Conservation (phyloP, 2,329 filamentous ascomycete genomes). For the Aspergillus piperis region DNA sequence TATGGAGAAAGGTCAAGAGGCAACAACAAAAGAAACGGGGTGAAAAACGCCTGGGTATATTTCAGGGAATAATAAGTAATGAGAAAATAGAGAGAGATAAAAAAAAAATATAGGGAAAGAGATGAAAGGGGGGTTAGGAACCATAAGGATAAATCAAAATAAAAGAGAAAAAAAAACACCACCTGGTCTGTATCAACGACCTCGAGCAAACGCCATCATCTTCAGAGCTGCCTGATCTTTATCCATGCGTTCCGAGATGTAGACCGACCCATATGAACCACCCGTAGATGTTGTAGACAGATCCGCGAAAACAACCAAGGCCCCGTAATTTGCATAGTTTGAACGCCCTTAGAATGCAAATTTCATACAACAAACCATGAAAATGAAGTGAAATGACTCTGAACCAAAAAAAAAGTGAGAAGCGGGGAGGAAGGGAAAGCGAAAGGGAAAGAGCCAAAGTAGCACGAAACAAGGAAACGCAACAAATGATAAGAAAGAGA, state of each 20-base stretch:
- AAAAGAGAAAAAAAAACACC: conserved; percentile 31
- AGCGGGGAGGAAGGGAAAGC: conserved; percentile 5
- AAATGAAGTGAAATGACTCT: conserved; percentile 11
- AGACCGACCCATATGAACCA: conserved; percentile 27
- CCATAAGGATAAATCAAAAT: conserved; percentile 15
- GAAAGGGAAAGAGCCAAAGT: not conserved
- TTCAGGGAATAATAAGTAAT: conserved; percentile 23
- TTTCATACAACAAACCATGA: conserved; percentile 15
- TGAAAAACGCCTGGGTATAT: conserved; percentile 40
- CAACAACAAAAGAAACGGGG: conserved; percentile 15
- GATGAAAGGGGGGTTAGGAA: conserved; percentile 17
- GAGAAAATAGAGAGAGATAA: too few relatives aligned
- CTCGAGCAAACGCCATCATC: conserved; percentile 37
- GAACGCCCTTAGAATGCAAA: conserved; percentile 40
- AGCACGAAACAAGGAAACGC: conserved; percentile 2
- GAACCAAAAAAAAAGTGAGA: conserved; percentile 18
- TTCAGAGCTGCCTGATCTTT: conserved; percentile 24
- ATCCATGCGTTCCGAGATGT: conserved; percentile 26
- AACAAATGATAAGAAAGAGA: not conserved
- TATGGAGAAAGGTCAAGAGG: not conserved
- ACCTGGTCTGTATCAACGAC: conserved; percentile 29
- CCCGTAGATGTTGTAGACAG: conserved; percentile 19
- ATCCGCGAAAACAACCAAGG: conserved; percentile 14
- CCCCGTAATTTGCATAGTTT: conserved; percentile 21
- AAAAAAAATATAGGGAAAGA: conserved; percentile 20